Percentiles rank a stretch among this genome's conserved stretches.
Conservation (phyloP, 306 rosid genomes). For the Lagenaria siceraria region DNA sequence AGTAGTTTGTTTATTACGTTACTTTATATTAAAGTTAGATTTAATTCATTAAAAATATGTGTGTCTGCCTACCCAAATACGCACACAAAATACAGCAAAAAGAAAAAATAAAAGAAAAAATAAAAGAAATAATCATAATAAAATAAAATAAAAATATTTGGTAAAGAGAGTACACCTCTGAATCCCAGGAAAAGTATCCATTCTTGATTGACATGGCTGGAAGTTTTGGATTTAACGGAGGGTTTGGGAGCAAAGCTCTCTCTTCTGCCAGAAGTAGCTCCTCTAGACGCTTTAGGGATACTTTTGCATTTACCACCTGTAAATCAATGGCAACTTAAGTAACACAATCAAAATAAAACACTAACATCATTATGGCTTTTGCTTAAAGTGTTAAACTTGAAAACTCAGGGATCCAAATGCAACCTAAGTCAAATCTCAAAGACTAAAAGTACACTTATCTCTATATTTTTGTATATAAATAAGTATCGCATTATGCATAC, state of each 20-base stretch:
- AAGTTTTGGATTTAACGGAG: conserved; percentile 43
- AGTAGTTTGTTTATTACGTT: background rate
- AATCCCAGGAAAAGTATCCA: conserved; percentile 74
- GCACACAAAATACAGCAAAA: background rate
- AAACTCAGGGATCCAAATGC: no score
- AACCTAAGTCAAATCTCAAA: background rate
- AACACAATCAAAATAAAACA: background rate
- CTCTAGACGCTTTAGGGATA: conserved; percentile 68
- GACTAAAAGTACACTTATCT: background rate
- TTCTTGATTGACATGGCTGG: conserved; percentile 65
- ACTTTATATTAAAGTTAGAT: background rate
- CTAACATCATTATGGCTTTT: background rate
- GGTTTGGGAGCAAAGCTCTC: conserved; percentile 38
- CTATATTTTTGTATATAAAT: no score
- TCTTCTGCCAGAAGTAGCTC: conserved; percentile 61
- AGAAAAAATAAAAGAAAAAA: no score
- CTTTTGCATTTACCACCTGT: conserved; percentile 68
- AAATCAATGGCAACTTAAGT: background rate
- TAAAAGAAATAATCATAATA: no score
- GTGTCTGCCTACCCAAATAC: background rate
- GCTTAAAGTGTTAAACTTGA: background rate
- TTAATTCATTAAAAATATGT: background rate
- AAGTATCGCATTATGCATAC: no score
- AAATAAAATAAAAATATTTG: background rate
- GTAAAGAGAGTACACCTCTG: conserved; percentile 29